These are phyloP conservation scores for Mortierella sp. DNA, from an alignment of 371 early-diverging fungal species.

Conservation along the genomic window DNA sequence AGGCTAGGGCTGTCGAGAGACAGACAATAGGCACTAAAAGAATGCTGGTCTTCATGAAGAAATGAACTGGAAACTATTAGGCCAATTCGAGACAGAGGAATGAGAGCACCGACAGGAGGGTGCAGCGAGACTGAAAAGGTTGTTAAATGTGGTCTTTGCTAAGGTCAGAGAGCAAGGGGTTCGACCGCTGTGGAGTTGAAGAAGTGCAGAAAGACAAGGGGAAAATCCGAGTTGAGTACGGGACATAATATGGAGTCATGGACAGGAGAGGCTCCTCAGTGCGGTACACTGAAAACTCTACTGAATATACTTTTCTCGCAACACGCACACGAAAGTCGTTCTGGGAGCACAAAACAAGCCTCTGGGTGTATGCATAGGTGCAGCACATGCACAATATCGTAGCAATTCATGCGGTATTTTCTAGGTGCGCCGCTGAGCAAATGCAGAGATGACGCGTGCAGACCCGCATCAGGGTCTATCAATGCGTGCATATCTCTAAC, in stretches of 20 bases:
- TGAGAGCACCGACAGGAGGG: neutral
- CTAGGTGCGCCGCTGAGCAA: too few species aligned
- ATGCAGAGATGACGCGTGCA: too few species aligned
- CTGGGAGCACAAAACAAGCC: too few species aligned
- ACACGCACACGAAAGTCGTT: neutral
- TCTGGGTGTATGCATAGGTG: too few species aligned
- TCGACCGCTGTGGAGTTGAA: neutral
- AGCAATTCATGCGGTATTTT: too few species aligned
- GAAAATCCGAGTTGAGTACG: neutral
- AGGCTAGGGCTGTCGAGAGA: conserved; percentile 32
- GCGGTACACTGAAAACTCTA: too few species aligned
- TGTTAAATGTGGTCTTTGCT: neutral
- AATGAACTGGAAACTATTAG: too few species aligned
- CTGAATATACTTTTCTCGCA: neutral
- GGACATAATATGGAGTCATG: too few species aligned
- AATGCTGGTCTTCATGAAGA: conserved; percentile 30
- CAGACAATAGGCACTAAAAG: conserved; percentile 24
- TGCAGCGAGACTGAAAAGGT: neutral
- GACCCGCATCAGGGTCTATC: too few species aligned
- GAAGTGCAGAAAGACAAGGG: neutral
- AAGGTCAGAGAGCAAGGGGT: neutral
- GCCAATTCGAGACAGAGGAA: neutral
- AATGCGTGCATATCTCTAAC: too few species aligned
- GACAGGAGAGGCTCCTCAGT: too few species aligned
- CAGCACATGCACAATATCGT: too few species aligned